Evolutionary conservation across 192 early-diverging fungal genomes (phyloP).

Genomic region (Backusella mclennaniae): DNA sequence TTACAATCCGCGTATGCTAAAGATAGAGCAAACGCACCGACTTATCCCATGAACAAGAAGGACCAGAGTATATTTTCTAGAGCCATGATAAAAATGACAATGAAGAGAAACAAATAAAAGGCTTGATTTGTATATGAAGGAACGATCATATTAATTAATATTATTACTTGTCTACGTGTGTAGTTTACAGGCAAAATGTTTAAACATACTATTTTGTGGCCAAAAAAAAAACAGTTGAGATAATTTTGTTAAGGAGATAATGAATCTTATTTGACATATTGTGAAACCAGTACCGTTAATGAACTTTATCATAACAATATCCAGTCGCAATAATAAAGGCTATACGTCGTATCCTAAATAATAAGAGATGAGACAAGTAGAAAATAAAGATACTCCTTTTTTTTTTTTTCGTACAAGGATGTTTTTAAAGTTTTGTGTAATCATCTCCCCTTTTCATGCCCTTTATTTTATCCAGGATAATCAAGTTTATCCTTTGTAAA

Average conservation of each 20-base stretch:
- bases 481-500: background rate
- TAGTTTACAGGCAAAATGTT: too few species aligned
- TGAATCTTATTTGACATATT: background rate
- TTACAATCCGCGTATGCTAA: conserved; percentile 19
- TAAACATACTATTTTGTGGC: background rate
- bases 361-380: background rate
- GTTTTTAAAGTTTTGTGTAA: background rate
- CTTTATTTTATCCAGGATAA: background rate
- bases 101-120: background rate
- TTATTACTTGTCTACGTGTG: too few species aligned
- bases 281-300: background rate
- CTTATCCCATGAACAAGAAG: conserved; percentile 22
- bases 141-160: too few species aligned
- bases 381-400: background rate
- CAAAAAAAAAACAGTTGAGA: background rate
- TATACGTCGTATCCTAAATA: background rate
- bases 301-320: background rate
- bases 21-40: conserved; percentile 13
- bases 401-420: background rate
- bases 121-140: background rate
- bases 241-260: background rate
- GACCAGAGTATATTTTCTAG: conserved; percentile 3
- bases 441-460: background rate
- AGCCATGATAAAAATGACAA: conserved; percentile 1
- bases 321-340: background rate